Percentiles rank a stretch among this genome's conserved stretches.
These are phyloP conservation scores for Symbiodinium natans DNA, from an alignment of 73 alveolate genomes.

Conservation along the genomic window DNA sequence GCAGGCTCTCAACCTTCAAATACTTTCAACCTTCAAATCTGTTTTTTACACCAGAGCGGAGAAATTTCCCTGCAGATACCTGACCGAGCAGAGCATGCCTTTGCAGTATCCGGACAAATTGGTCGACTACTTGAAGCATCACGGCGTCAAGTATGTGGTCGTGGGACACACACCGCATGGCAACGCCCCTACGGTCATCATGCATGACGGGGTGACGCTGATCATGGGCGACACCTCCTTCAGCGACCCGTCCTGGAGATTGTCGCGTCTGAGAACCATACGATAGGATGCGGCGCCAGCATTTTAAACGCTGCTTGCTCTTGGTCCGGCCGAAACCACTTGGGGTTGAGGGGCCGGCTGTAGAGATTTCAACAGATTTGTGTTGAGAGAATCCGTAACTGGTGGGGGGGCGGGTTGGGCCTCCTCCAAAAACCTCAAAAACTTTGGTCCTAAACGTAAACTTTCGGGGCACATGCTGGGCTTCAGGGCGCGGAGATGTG, in stretches of 20 bases:
- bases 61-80: background rate
- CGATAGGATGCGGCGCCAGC: background rate
- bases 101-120: background rate
- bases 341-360: too few relatives aligned
- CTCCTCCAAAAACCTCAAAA: too few relatives aligned
- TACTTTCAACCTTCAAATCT: background rate
- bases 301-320: too few relatives aligned
- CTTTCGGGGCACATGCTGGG: too few relatives aligned
- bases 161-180: constrained; percentile 90
- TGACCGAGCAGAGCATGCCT: constrained; percentile 12
- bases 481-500: too few relatives aligned
- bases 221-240: constrained; percentile 74
- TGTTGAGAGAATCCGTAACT: too few relatives aligned
- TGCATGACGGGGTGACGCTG: constrained; percentile 39
- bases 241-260: background rate
- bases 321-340: too few relatives aligned
- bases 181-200: constrained; percentile 58
- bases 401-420: too few relatives aligned
- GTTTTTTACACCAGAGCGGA: background rate
- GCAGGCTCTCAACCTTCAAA: background rate
- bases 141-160: background rate
- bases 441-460: too few relatives aligned
- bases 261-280: background rate
- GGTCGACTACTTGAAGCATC: background rate
- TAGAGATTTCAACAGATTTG: too few relatives aligned